A percentile compares a stretch with the other conserved stretches of the same genome.
Evolutionary conservation across 257 asterid species (phyloP).

Genomic region (Rauvolfia tetraphylla): DNA sequence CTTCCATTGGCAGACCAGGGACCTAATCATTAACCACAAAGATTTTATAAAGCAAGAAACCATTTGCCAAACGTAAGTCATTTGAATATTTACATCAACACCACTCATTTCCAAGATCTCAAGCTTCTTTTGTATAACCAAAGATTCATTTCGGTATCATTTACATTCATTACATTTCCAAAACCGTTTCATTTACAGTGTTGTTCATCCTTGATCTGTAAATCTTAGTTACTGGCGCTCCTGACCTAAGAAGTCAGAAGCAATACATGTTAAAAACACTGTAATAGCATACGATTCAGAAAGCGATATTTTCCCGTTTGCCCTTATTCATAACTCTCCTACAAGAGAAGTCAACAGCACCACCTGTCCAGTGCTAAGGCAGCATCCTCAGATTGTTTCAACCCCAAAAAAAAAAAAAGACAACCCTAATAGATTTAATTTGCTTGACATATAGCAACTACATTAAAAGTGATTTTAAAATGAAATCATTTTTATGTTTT

Average conservation of each 20-base stretch:
- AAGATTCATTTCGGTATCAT: neutral
- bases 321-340: no score
- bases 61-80: neutral
- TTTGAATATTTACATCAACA: neutral
- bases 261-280: neutral
- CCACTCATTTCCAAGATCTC: neutral
- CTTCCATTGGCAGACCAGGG: constrained; percentile 47
- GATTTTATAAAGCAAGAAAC: neutral
- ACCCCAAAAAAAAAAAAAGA: no score
- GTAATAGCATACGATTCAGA: neutral
- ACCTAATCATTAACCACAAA: constrained; percentile 39
- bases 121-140: neutral
- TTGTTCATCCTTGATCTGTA: neutral
- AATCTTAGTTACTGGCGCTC: neutral
- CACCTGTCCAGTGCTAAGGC: neutral
- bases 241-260: neutral
- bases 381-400: neutral
- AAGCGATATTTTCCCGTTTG: neutral
- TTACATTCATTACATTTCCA: neutral
- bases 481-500: neutral
- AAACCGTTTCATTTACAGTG: neutral
- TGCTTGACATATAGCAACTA: neutral
- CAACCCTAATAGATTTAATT: neutral
- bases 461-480: neutral
- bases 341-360: neutral